Conservation (phyloP, 2,329 filamentous ascomycete species). For the Coniochaeta ligniaria region DNA sequence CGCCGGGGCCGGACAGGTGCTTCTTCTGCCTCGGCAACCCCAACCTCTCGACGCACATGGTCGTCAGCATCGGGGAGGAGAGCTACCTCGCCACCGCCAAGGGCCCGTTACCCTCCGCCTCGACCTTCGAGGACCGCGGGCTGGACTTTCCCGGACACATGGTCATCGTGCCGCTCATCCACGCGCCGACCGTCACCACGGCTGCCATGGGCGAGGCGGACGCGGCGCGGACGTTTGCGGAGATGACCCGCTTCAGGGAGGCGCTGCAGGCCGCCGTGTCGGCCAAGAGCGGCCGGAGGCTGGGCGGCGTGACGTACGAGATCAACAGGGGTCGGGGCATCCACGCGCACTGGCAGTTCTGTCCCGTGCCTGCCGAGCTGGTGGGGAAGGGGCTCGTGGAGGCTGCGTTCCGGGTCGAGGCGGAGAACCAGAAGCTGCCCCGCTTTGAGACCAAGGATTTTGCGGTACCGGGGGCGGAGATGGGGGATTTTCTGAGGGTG, state of each 20-base stretch:
- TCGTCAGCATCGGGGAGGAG: slow-evolving; percentile 82
- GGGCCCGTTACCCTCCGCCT: slow-evolving; percentile 68
- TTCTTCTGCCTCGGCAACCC: slow-evolving; percentile 95
- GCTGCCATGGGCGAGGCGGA: slow-evolving; percentile 48
- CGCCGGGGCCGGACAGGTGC: slow-evolving; percentile 69
- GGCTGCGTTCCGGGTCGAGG: slow-evolving; percentile 81
- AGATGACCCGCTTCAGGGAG: slow-evolving; percentile 78
- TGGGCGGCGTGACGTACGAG: slow-evolving; percentile 88
- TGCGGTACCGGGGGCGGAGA: slow-evolving; percentile 51
- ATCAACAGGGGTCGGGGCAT: slow-evolving; percentile 76
- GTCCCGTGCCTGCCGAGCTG: slow-evolving; percentile 65
- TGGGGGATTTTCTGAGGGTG: slow-evolving; percentile 74
- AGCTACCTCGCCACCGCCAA: slow-evolving; percentile 88
- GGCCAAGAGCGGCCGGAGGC: slow-evolving; percentile 42
- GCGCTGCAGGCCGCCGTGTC: slow-evolving; percentile 74
- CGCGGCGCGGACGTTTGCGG: slow-evolving; percentile 56
- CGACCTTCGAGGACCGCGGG: slow-evolving; percentile 57
- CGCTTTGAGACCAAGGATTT: slow-evolving; percentile 41
- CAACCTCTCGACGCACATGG: slow-evolving; percentile 76
- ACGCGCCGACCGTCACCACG: slow-evolving; percentile 65
- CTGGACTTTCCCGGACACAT: slow-evolving; percentile 78
- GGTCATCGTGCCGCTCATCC: slow-evolving; percentile 82
- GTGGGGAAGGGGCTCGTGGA: slow-evolving; percentile 71
- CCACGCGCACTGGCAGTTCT: slow-evolving; percentile 89
- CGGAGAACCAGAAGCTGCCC: slow-evolving; percentile 62